phyloP scores from a whole-genome alignment of 1,284 basidiomycete genomes.

The Pseudozyma pruni region DNA sequence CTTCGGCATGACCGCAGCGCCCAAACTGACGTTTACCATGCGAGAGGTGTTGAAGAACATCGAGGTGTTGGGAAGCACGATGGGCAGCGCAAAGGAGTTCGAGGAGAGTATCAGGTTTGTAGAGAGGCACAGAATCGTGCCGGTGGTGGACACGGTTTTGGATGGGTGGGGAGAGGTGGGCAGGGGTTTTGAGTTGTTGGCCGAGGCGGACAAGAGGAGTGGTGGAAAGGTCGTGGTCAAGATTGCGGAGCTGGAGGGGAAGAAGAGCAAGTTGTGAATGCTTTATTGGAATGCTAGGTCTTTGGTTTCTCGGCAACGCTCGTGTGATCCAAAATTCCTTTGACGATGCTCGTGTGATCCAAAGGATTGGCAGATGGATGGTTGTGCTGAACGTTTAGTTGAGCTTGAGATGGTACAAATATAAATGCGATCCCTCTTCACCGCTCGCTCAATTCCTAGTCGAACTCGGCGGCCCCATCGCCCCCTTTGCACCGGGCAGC shows the following conservation, averaged over 20 bases:
- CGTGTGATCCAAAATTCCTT: too few species aligned
- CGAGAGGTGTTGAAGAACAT: slow-evolving; percentile 81
- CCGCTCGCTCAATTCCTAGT: too few species aligned
- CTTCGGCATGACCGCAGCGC: slow-evolving; percentile 74
- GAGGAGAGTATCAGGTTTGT: slow-evolving; percentile 78
- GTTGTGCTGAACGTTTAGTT: too few species aligned
- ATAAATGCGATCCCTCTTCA: slow-evolving; percentile 9
- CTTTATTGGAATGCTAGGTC: not conserved
- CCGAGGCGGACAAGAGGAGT: slow-evolving; percentile 57
- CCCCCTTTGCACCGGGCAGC: slow-evolving; percentile 40
- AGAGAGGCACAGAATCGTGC: slow-evolving; percentile 76
- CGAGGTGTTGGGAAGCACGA: slow-evolving; percentile 78
- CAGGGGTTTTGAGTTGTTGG: slow-evolving; percentile 74
- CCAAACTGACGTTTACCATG: slow-evolving; percentile 78
- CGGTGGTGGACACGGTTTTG: slow-evolving; percentile 79
- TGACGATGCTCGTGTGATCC: too few species aligned
- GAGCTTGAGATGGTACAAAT: too few species aligned
- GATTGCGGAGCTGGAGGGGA: slow-evolving; percentile 10
- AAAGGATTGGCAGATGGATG: too few species aligned
- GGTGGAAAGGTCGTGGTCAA: slow-evolving; percentile 63
- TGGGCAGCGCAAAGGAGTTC: slow-evolving; percentile 84
- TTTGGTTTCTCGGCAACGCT: too few species aligned
- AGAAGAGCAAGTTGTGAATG: slow-evolving; percentile 31
- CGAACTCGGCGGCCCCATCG: slow-evolving; percentile 44
- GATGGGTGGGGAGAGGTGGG: slow-evolving; percentile 77